Evolutionary conservation across 2,329 filamentous ascomycete species (phyloP), one percentile per base, ranked within the genome.

Genomic region (Chlorencoelia australis): DNA sequence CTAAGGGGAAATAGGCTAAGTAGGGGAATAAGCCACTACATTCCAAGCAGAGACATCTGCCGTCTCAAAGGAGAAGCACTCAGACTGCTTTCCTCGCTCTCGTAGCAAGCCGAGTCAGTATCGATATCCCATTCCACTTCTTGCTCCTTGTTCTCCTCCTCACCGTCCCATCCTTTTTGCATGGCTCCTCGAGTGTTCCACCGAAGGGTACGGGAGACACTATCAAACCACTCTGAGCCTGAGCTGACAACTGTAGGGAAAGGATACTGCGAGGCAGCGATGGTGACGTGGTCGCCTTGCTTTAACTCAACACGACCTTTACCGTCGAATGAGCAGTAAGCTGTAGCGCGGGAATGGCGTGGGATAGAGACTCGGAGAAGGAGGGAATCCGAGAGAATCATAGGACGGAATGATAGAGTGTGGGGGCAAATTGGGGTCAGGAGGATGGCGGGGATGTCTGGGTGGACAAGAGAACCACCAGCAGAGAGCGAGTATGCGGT

Each of bases 341-440:
- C 91, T 0, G 87, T 94, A 11, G 88, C 89, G 30, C 91, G 82
- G 25, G 85, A 93, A 53, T 80, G 78, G 44, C 73, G 71, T 0
- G 91, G 91, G 9, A 98, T 79, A 4, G 82, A 82, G 35, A 98
- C 84, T 33, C 88, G 85, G 42, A 98, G 75, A 11, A 88, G 79
- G 69, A 95, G 85, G 38, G 84, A 91, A 63, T 98, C 91, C 32
- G 87, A 94, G 32, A 98, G 75, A 6, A 98, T 83, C 91, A 98
- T 96, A 21, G 91, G 91, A 7, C 91, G 78, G 74, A 98, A 98
- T 10, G 86, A 94, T 11, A 98, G 71, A 0, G 89, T 96, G 57
- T 98, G 91, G 7, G 91, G 91, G 62, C 91, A 98, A 60, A 98
- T 96, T 14, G 91, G 91, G 0, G 91, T 98, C 37, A 98, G 75